Evolutionary conservation across 108 stramenopile species (phyloP).

Genomic region (Nannochloropsis gaditana): DNA sequence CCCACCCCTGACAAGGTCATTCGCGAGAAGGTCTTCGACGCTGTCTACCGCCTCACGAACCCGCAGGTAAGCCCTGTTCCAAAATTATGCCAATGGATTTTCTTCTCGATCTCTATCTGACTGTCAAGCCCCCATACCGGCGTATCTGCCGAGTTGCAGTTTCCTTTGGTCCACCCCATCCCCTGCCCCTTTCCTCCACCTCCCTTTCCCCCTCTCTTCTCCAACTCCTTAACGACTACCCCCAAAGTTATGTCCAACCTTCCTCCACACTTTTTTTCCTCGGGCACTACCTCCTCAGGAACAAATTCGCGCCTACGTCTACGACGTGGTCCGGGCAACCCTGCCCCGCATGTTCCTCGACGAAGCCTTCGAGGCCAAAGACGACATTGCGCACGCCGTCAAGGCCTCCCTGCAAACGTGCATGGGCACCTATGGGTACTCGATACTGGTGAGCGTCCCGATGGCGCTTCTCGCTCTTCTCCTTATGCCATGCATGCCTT

Average conservation of each 20-base stretch:
- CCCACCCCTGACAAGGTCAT: conserved; percentile 71
- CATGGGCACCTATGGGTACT: conserved; percentile 74
- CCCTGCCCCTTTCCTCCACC: not conserved
- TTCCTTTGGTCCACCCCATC: not conserved
- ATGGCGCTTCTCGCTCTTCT: not conserved
- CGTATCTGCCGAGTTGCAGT: too few relatives aligned
- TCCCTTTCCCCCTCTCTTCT: not conserved
- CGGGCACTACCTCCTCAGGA: conserved; percentile 38
- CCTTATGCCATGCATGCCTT: not conserved
- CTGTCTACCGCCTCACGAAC: conserved; percentile 86
- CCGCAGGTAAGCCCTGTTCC: conserved; percentile 43
- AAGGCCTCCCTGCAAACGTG: conserved; percentile 73
- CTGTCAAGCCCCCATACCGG: too few relatives aligned
- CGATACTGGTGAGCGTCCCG: conserved; percentile 53
- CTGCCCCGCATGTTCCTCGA: conserved; percentile 80
- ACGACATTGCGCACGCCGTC: conserved; percentile 83
- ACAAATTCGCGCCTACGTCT: conserved; percentile 92
- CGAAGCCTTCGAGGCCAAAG: conserved; percentile 90
- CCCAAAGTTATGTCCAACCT: not conserved
- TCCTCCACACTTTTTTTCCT: not conserved
- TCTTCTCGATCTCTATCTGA: too few relatives aligned
- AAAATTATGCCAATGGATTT: not conserved
- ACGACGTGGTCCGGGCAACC: conserved; percentile 73
- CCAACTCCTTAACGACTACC: not conserved
- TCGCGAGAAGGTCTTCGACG: conserved; percentile 72